A percentile compares a stretch with the other conserved stretches of the same genome.
Conservation (phyloP, 495 filamentous ascomycete species). For the Neohortaea acidophila region DNA sequence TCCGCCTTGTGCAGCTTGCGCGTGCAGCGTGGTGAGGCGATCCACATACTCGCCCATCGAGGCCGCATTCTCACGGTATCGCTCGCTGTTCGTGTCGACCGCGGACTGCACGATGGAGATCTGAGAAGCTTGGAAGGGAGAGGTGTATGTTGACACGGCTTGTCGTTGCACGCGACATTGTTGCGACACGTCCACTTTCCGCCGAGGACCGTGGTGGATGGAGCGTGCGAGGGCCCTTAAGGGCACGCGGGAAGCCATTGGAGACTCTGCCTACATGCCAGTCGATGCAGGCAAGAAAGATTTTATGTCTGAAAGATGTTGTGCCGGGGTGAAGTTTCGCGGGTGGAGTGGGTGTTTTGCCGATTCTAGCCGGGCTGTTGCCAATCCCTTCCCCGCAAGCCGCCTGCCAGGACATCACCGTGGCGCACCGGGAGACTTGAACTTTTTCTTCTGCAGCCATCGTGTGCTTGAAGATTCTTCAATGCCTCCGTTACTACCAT, state of each 20-base stretch:
- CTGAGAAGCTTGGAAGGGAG: conserved; percentile 37
- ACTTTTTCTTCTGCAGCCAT: too few relatives aligned
- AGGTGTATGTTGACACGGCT: conserved; percentile 29
- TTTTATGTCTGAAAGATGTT: too few relatives aligned
- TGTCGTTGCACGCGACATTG: conserved; percentile 9
- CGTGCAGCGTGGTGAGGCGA: conserved; percentile 51
- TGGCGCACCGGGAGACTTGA: too few relatives aligned
- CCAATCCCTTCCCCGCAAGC: too few relatives aligned
- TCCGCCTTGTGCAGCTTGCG: conserved; percentile 57
- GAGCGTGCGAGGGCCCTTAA: conserved; percentile 10
- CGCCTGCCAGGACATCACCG: too few relatives aligned
- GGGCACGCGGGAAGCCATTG: conserved; percentile 12
- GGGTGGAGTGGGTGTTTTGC: too few relatives aligned
- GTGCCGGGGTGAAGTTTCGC: too few relatives aligned
- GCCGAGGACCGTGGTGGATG: conserved; percentile 2
- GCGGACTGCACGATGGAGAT: conserved; percentile 63
- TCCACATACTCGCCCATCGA: conserved; percentile 61
- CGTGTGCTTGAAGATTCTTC: too few relatives aligned
- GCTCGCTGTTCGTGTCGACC: conserved; percentile 60
- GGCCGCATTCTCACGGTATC: conserved; percentile 66
- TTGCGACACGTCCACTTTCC: conserved; percentile 2
- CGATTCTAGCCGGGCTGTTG: too few relatives aligned
- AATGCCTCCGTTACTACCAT: conserved; percentile 8
- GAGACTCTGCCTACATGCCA: too few relatives aligned
- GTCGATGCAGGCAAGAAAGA: too few relatives aligned